A percentile compares a stretch with the other conserved stretches of the same genome.
Conservation (phyloP, 1,284 basidiomycete species). For the Coriolopsis trogii region DNA sequence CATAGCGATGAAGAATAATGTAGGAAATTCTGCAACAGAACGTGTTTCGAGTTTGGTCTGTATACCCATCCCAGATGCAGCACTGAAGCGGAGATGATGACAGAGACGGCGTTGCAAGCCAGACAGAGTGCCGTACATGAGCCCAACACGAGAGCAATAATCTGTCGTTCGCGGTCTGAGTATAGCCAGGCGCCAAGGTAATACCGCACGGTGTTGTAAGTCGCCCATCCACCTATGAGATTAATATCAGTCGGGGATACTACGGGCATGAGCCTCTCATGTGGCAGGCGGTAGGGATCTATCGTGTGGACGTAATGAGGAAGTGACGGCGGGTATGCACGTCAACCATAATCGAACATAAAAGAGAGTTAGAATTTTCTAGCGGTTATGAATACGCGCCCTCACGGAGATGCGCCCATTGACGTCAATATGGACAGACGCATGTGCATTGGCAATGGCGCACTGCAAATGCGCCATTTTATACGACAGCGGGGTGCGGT, state of each 20-base stretch:
- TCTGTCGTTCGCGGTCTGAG: conserved; percentile 41
- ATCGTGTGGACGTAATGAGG: too few species aligned
- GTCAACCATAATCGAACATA: too few species aligned
- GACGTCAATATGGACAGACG: too few species aligned
- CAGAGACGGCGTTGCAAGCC: conserved; percentile 50
- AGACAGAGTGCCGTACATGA: conserved; percentile 60
- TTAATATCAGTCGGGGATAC: not conserved
- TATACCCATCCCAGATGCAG: conserved; percentile 40
- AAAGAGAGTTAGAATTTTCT: too few species aligned
- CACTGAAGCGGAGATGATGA: conserved; percentile 46
- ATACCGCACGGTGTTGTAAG: conserved; percentile 65
- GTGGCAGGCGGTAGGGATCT: too few species aligned
- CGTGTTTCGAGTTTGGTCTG: conserved; percentile 25
- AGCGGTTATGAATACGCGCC: too few species aligned
- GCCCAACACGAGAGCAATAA: conserved; percentile 57
- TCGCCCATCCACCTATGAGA: conserved; percentile 53
- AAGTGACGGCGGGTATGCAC: too few species aligned
- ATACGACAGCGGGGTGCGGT: too few species aligned
- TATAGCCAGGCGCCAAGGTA: conserved; percentile 53
- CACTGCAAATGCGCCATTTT: too few species aligned
- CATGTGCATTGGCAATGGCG: too few species aligned
- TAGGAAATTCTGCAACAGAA: conserved; percentile 33
- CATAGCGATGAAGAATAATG: conserved; percentile 49
- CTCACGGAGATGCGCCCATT: too few species aligned
- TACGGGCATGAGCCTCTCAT: not conserved